Conservation (phyloP, 208 protist genomes). For the Leishmania guyanensis region DNA sequence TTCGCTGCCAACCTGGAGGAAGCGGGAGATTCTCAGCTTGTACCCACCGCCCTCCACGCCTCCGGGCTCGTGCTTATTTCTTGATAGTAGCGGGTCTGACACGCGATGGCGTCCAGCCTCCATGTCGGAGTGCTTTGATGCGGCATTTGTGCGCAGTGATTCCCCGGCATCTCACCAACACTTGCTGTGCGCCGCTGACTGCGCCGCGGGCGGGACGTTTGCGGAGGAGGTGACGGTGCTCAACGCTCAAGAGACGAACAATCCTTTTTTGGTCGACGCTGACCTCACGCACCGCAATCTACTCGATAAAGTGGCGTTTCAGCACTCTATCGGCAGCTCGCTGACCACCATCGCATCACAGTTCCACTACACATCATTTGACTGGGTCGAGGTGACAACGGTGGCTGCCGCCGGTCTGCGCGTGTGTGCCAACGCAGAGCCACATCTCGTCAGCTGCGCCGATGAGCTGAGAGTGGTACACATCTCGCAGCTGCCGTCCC, state of each 20-base stretch:
- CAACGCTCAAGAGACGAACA: slow-evolving; percentile 84
- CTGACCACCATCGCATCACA: slow-evolving; percentile 81
- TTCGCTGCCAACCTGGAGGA: slow-evolving; percentile 6
- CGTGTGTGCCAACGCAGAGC: slow-evolving; percentile 10
- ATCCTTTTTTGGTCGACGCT: slow-evolving; percentile 71
- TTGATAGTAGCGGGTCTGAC: slow-evolving; percentile 10
- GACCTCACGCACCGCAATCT: slow-evolving; percentile 52
- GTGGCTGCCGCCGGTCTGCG: background rate
- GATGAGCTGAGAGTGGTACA: slow-evolving; percentile 53
- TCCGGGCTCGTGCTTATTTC: slow-evolving; percentile 19
- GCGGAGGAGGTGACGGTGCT: slow-evolving; percentile 36
- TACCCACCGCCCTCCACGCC: slow-evolving; percentile 21
- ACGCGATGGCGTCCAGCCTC: slow-evolving; percentile 35
- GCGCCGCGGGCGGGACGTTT: background rate
- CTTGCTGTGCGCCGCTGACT: slow-evolving; percentile 28
- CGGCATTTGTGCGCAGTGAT: slow-evolving; percentile 21
- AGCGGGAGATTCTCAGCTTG: slow-evolving; percentile 14
- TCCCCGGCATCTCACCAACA: background rate
- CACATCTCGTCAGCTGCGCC: slow-evolving; percentile 44
- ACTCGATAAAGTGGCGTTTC: slow-evolving; percentile 31
- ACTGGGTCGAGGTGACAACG: slow-evolving; percentile 48
- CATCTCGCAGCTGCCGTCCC: slow-evolving; percentile 53
- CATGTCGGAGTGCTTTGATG: slow-evolving; percentile 42
- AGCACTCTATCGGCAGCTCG: slow-evolving; percentile 37
- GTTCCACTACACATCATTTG: slow-evolving; percentile 71